Conservation (phyloP, 805 yeast species). For the Metschnikowia kunwiensis region DNA sequence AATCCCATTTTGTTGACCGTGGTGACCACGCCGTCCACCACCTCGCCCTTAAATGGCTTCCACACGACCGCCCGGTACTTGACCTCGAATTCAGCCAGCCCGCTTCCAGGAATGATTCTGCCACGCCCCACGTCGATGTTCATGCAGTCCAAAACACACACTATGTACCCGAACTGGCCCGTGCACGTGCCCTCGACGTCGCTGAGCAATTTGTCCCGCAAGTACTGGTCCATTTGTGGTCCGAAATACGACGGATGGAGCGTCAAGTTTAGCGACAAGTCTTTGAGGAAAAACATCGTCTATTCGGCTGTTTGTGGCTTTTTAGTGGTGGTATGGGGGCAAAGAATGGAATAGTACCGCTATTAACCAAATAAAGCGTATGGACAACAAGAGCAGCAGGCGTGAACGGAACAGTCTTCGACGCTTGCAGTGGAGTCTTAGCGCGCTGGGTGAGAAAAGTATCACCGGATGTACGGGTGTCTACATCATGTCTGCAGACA, state of each 20-base stretch:
- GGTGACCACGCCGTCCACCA: constrained; percentile 94
- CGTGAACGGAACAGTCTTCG: too few relatives aligned
- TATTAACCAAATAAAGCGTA: too few relatives aligned
- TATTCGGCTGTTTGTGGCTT: too few relatives aligned
- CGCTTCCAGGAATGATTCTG: constrained; percentile 82
- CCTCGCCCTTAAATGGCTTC: constrained; percentile 99
- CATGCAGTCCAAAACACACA: constrained; percentile 93
- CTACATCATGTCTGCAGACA: too few relatives aligned
- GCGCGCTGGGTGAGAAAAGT: too few relatives aligned
- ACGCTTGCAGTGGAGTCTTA: too few relatives aligned
- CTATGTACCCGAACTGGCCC: constrained; percentile 96
- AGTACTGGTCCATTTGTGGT: constrained; percentile 92
- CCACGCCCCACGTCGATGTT: constrained; percentile 95
- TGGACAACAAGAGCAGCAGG: too few relatives aligned
- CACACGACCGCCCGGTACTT: constrained; percentile 95
- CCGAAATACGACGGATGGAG: constrained; percentile 97
- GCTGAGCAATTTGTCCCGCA: constrained; percentile 82
- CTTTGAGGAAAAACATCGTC: constrained; percentile 65
- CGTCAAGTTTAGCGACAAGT: constrained; percentile 84
- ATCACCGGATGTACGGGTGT: too few relatives aligned
- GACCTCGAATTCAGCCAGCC: constrained; percentile 95
- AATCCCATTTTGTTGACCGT: constrained; percentile 94
- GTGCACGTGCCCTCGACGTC: constrained; percentile 99
- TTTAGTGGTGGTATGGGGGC: too few relatives aligned
- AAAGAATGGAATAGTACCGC: too few relatives aligned